phyloP scores from a whole-genome alignment of 1,284 basidiomycete species.

The Marasmius fiardii region DNA sequence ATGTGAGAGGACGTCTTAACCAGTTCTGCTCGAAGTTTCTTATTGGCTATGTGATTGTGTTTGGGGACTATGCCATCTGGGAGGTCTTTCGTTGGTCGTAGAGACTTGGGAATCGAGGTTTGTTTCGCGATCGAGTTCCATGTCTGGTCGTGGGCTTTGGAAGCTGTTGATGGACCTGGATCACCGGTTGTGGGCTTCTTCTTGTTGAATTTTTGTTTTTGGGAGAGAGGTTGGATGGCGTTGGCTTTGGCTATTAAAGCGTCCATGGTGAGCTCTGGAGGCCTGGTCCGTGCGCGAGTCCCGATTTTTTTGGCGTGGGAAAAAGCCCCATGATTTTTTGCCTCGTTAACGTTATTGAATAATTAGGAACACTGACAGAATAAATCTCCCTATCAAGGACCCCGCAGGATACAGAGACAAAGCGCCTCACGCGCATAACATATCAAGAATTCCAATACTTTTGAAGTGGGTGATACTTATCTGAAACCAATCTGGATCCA shows the following conservation, averaged over 20 bases:
- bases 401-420: too few species aligned
- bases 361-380: too few species aligned
- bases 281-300: background rate
- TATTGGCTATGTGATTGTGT: conserved; percentile 68
- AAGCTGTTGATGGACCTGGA: conserved; percentile 24
- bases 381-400: too few species aligned
- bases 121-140: conserved; percentile 55
- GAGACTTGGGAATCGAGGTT: conserved; percentile 58
- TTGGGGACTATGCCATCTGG: conserved; percentile 38
- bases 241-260: conserved; percentile 69
- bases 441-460: too few species aligned
- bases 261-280: conserved; percentile 46
- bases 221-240: conserved; percentile 46
- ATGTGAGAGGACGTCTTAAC: conserved; percentile 56
- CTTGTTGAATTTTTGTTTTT: conserved; percentile 32
- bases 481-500: too few species aligned
- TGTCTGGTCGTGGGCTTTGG: conserved; percentile 32
- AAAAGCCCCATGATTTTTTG: background rate
- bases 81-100: conserved; percentile 40
- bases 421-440: too few species aligned
- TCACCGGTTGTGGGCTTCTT: background rate
- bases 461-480: too few species aligned
- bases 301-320: conserved; percentile 1
- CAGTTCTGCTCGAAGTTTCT: conserved; percentile 71
- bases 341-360: too few species aligned